These are phyloP conservation scores for Skeletonema costatum DNA, from an alignment of 108 stramenopile species.

Conservation along the genomic window DNA sequence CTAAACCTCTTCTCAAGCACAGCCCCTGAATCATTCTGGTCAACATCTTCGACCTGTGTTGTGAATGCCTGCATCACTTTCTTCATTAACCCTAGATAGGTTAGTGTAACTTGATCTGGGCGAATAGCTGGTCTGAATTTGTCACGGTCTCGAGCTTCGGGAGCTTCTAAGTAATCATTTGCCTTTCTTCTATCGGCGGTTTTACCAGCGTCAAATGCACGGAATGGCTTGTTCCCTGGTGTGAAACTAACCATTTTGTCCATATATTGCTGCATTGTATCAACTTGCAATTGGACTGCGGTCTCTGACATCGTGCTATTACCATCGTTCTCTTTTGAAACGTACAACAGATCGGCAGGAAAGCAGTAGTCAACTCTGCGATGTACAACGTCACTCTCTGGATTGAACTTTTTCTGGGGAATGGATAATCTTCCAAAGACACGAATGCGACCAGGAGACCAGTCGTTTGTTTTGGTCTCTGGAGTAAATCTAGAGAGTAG, in stretches of 20 bases:
- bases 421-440: slow-evolving; percentile 70
- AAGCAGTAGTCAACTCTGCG: slow-evolving; percentile 78
- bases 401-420: slow-evolving; percentile 68
- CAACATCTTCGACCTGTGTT: slow-evolving; percentile 60
- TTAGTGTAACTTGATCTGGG: slow-evolving; percentile 35
- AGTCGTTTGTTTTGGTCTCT: not conserved
- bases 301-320: not conserved
- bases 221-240: slow-evolving; percentile 28
- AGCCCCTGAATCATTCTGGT: slow-evolving; percentile 48
- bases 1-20: slow-evolving; percentile 60
- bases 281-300: slow-evolving; percentile 17
- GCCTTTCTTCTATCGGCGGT: not conserved
- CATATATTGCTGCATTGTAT: slow-evolving; percentile 33
- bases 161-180: slow-evolving; percentile 19
- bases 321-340: not conserved
- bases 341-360: slow-evolving; percentile 64
- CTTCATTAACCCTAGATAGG: slow-evolving; percentile 61
- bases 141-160: not conserved
- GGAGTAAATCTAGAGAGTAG: not conserved
- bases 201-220: slow-evolving; percentile 2
- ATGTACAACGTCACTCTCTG: slow-evolving; percentile 74
- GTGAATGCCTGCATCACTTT: slow-evolving; percentile 67
- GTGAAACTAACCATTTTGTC: slow-evolving; percentile 47
- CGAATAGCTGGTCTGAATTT: not conserved
- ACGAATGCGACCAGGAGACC: slow-evolving; percentile 52